Evolutionary conservation across 140 eudicot species (phyloP).

Genomic region (Bidens hawaiensis): DNA sequence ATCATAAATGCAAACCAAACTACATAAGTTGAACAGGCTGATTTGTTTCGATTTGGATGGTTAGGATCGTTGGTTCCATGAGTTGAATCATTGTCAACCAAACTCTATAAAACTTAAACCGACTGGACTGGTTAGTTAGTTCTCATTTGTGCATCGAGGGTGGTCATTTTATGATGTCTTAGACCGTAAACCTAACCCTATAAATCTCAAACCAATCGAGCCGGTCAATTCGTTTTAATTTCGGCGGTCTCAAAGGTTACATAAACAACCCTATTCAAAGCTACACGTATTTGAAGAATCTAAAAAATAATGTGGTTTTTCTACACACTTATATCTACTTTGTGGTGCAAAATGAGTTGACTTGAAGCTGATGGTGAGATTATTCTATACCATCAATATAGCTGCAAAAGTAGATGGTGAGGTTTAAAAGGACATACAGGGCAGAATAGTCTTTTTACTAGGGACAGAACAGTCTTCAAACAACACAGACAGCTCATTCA

Average conservation of each 20-base stretch:
- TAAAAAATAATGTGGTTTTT: background rate
- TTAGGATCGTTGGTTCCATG: background rate
- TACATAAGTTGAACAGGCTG: background rate
- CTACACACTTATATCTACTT: too few species aligned
- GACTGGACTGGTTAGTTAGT: too few species aligned
- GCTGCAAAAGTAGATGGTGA: background rate
- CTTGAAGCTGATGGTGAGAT: background rate
- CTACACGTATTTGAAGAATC: background rate
- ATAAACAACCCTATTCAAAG: background rate
- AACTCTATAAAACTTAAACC: too few species aligned
- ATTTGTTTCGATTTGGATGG: background rate
- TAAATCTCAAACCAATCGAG: background rate
- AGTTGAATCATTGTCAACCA: too few species aligned
- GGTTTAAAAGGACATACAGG: background rate
- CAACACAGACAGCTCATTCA: constrained; percentile 5
- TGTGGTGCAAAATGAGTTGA: background rate
- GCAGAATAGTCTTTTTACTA: background rate
- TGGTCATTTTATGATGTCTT: too few species aligned
- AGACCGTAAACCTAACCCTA: background rate
- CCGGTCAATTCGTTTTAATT: background rate
- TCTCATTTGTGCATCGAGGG: too few species aligned
- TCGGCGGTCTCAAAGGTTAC: background rate
- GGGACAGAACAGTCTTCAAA: background rate
- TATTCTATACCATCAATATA: background rate
- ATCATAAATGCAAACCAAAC: too few species aligned